A percentile compares a stretch with the other conserved stretches of the same genome.
These are phyloP conservation scores for Phragmites australis DNA, from an alignment of 176 grass and related monocot species.

Conservation along the genomic window DNA sequence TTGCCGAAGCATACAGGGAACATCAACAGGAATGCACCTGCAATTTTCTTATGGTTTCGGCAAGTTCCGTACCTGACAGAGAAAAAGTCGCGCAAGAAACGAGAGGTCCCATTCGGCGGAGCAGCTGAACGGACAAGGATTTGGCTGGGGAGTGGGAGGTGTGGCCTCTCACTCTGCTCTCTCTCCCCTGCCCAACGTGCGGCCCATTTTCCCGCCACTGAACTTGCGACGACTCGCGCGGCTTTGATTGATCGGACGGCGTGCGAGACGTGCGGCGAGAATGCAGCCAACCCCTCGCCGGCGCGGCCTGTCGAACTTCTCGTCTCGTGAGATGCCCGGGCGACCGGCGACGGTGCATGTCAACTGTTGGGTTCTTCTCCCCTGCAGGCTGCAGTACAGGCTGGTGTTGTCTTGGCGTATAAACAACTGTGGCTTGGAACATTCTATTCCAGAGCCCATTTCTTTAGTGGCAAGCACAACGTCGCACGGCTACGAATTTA, in stretches of 20 bases:
- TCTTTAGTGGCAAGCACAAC: conserved; percentile 38
- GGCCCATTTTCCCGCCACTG: conserved; percentile 19
- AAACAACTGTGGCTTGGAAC: conserved; percentile 38
- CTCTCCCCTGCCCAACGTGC: conserved; percentile 23
- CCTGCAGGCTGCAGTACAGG: background rate
- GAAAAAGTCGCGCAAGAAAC: background rate
- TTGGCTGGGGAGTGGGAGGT: background rate
- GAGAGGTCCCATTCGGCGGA: background rate
- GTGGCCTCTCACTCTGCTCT: background rate
- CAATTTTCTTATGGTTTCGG: conserved; percentile 3
- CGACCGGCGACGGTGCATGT: background rate
- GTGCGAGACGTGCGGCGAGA: conserved; percentile 16
- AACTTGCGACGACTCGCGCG: conserved; percentile 34
- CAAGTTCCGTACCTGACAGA: conserved; percentile 13
- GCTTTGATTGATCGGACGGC: conserved; percentile 4
- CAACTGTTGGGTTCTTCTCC: background rate
- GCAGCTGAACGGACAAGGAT: conserved; percentile 34
- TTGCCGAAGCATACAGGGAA: conserved; percentile 12
- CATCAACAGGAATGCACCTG: background rate
- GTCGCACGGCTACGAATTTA: background rate
- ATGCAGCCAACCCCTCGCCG: background rate
- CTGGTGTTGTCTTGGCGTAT: conserved; percentile 22
- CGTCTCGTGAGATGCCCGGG: conserved; percentile 21
- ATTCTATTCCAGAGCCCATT: conserved; percentile 16
- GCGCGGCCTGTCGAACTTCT: background rate